These are phyloP conservation scores for Boletus pseudo-olivaceus DNA, from an alignment of 768 basidiomycete genomes.

Conservation along the genomic window DNA sequence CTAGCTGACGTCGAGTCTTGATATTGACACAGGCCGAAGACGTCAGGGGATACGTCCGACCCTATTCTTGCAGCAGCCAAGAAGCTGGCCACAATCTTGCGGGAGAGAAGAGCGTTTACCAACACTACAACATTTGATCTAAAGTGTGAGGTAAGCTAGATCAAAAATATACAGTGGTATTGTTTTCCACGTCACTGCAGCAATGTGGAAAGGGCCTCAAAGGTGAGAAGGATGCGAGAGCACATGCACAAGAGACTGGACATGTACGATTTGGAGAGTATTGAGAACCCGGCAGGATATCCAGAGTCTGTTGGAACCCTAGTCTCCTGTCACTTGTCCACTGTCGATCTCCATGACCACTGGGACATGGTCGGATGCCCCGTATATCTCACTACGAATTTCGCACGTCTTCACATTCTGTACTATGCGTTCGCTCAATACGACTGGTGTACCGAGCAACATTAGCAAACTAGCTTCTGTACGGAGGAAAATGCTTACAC, in stretches of 20 bases:
- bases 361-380: slow-evolving; percentile 85
- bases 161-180: slow-evolving; percentile 1
- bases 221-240: slow-evolving; percentile 90
- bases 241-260: slow-evolving; percentile 84
- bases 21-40: slow-evolving; percentile 25
- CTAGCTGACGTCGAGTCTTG: slow-evolving; percentile 8
- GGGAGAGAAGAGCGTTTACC: slow-evolving; percentile 79
- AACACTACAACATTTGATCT: slow-evolving; percentile 91
- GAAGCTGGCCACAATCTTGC: slow-evolving; percentile 67
- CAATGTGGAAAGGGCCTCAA: slow-evolving; percentile 82
- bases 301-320: background rate
- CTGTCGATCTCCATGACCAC: slow-evolving; percentile 72
- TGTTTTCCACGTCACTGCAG: slow-evolving; percentile 33
- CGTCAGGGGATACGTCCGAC: slow-evolving; percentile 41
- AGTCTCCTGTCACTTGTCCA: slow-evolving; percentile 26
- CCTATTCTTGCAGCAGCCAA: slow-evolving; percentile 59
- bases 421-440: slow-evolving; percentile 66
- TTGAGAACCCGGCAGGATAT: slow-evolving; percentile 31
- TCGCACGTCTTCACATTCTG: slow-evolving; percentile 76
- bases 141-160: slow-evolving; percentile 68
- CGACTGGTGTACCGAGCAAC: slow-evolving; percentile 43
- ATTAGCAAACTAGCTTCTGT: slow-evolving; percentile 1
- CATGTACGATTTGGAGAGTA: slow-evolving; percentile 85
- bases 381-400: slow-evolving; percentile 81
- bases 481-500: slow-evolving; percentile 47